Evolutionary conservation across 2,329 filamentous ascomycete species (phyloP).

Genomic region (Fusarium ramigenum): DNA sequence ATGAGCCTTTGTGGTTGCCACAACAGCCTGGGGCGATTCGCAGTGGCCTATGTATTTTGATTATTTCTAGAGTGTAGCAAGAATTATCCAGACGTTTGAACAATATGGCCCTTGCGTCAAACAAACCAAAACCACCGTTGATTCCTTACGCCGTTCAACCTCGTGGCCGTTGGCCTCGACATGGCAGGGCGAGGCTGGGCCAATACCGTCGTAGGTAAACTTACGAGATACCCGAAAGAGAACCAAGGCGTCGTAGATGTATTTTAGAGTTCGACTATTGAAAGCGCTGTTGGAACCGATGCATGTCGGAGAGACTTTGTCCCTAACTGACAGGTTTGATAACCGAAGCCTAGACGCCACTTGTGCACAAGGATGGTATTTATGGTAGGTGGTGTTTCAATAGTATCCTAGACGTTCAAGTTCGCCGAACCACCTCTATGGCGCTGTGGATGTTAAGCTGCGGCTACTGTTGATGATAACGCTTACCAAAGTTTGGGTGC

Average conservation of each 20-base stretch:
- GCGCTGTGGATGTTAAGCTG: not conserved
- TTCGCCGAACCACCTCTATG: conserved; percentile 14
- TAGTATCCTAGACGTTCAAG: not conserved
- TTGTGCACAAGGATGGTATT: not conserved
- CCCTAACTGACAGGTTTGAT: conserved; percentile 27
- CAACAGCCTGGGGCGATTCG: not conserved
- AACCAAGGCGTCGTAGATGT: conserved; percentile 1
- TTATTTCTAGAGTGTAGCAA: not conserved
- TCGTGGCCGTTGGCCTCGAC: conserved; percentile 1
- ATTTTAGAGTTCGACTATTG: conserved; percentile 22
- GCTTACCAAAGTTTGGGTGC: not conserved
- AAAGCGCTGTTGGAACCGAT: not conserved
- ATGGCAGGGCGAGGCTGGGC: not conserved
- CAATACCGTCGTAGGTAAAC: not conserved
- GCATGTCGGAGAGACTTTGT: conserved; percentile 1
- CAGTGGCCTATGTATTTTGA: not conserved
- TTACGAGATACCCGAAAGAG: not conserved
- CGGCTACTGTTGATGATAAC: not conserved
- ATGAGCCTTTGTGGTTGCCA: not conserved
- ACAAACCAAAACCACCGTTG: not conserved
- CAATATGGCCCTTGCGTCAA: not conserved
- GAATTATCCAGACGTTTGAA: not conserved
- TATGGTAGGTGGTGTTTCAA: not conserved
- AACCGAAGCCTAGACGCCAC: conserved; percentile 40
- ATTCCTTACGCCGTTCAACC: not conserved